Evolutionary conservation across 257 asterid genomes (phyloP), one percentile per base, ranked within the genome.

Genomic region (Forsythia viridissima): DNA sequence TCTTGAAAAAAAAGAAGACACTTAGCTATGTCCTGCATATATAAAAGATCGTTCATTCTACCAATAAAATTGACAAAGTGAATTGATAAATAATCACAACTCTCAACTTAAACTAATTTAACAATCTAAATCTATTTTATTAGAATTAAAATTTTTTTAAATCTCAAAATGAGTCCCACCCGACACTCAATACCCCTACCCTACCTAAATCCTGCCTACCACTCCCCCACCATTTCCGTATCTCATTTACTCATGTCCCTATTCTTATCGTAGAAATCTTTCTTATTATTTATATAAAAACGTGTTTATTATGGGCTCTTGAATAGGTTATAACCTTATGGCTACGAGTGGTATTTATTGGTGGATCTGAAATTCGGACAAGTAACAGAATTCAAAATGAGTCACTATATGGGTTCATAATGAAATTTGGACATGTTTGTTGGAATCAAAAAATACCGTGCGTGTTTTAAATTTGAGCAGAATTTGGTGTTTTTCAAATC

Each of bases 181-280:
- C 0, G 24, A 24, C 24, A 24, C 0, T 24, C 24, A 24, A 24
- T 24, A 24, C 24, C 24, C 24, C 24, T 24, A 24, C 24, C 24
- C 24, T 24, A 24, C 24, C 24, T 24, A 24, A 24, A 24, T 24
- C 24, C 24, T 24, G 24, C 24, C 24, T 24, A 24, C 24, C 24
- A 24, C 24, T 24, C 24, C 24, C 24, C 81, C 5, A 20, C 83
- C 71, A 76, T 87, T 59, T 76, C 90, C 79, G 90, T 92, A 74
- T 74, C 92, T 16, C 86, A 85, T 97, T 91, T 59, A 86, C 91
- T 82, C 6, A 24, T 40, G 75, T 74, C 70, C 61, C 71, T 70
- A 68, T 63, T 43, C 39, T 80, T 76, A 41, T 43, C 39, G 51
- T 74, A 51, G n/a, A n/a, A n/a, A 30, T 21, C 68, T 63, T 30